phyloP scores from a whole-genome alignment of 164 flowering plant genomes.

The Aristolochia contorta region DNA sequence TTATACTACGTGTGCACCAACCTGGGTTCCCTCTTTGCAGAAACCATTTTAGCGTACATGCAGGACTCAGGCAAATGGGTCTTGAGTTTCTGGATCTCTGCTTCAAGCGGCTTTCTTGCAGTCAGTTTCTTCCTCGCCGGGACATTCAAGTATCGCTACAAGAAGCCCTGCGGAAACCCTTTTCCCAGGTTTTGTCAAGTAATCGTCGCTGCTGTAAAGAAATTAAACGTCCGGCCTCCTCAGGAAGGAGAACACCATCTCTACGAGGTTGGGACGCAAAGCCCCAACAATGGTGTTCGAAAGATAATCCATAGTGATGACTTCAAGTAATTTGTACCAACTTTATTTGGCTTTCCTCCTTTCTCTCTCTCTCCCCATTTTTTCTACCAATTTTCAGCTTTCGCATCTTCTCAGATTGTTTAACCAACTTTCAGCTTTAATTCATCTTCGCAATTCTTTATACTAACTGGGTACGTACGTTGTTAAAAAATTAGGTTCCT shows the following conservation, averaged over 20 bases:
- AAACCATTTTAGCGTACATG: slow-evolving; percentile 64
- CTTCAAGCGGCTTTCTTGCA: slow-evolving; percentile 58
- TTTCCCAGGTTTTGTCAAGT: slow-evolving; percentile 69
- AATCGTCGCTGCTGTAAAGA: slow-evolving; percentile 51
- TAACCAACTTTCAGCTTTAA: not conserved
- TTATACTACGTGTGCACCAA: slow-evolving; percentile 82
- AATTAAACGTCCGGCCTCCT: slow-evolving; percentile 41
- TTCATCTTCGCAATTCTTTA: too few species aligned
- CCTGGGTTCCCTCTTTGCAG: slow-evolving; percentile 85
- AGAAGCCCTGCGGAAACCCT: slow-evolving; percentile 81
- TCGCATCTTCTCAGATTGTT: too few species aligned
- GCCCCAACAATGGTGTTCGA: slow-evolving; percentile 31
- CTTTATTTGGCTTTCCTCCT: too few species aligned
- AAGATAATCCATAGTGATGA: slow-evolving; percentile 67
- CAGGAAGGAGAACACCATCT: slow-evolving; percentile 24
- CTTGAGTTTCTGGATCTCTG: slow-evolving; percentile 74
- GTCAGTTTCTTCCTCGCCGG: slow-evolving; percentile 61
- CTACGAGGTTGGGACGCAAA: slow-evolving; percentile 34
- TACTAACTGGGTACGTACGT: too few species aligned
- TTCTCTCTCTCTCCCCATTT: too few species aligned
- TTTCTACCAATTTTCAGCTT: too few species aligned
- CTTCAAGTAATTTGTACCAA: slow-evolving; percentile 52
- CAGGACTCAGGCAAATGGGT: slow-evolving; percentile 89
- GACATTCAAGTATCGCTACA: slow-evolving; percentile 61
- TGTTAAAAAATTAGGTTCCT: slow-evolving; percentile 34